These are phyloP conservation scores for Pulveroboletus sp. DNA, from an alignment of 768 basidiomycete genomes.

Conservation along the genomic window DNA sequence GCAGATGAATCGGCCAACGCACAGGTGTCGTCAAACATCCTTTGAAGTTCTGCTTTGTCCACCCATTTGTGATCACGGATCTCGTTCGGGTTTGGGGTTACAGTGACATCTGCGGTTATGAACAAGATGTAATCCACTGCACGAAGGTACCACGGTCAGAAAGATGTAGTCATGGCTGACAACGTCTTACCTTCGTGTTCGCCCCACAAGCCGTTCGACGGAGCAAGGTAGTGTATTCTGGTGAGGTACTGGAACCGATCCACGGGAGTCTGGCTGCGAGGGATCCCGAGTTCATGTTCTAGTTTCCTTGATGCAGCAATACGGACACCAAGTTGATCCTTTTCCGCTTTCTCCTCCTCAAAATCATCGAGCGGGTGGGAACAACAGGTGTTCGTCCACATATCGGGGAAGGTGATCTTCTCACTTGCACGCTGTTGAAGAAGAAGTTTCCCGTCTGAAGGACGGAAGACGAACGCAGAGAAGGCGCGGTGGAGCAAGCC, in stretches of 20 bases:
- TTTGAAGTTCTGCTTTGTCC: conserved; percentile 81
- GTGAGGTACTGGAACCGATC: conserved; percentile 93
- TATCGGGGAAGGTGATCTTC: conserved; percentile 98
- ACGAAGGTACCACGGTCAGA: conserved; percentile 8
- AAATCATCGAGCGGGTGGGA: conserved; percentile 95
- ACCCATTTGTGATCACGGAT: conserved; percentile 91
- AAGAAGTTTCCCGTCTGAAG: conserved; percentile 87
- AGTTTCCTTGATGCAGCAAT: conserved; percentile 93
- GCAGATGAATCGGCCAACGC: conserved; percentile 21
- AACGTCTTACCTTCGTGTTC: conserved; percentile 84
- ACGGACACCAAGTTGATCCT: conserved; percentile 77
- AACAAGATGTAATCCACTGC: conserved; percentile 98
- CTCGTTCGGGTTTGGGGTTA: conserved; percentile 83
- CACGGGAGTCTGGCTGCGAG: conserved; percentile 65
- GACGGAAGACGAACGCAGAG: conserved; percentile 95
- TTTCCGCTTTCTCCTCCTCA: conserved; percentile 73
- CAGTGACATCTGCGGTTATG: conserved; percentile 81
- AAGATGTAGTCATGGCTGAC: not conserved
- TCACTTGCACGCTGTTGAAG: conserved; percentile 95
- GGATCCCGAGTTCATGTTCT: conserved; percentile 95
- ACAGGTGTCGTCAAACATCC: conserved; percentile 85
- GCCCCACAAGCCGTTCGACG: conserved; percentile 90
- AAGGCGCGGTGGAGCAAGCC: conserved; percentile 97
- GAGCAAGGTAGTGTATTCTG: conserved; percentile 95
- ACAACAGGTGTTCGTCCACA: conserved; percentile 99